Percentiles rank a stretch among this genome's conserved stretches.
Evolutionary conservation across 331 rosid genomes (phyloP).

Genomic region (Erythrophleum ivorense): DNA sequence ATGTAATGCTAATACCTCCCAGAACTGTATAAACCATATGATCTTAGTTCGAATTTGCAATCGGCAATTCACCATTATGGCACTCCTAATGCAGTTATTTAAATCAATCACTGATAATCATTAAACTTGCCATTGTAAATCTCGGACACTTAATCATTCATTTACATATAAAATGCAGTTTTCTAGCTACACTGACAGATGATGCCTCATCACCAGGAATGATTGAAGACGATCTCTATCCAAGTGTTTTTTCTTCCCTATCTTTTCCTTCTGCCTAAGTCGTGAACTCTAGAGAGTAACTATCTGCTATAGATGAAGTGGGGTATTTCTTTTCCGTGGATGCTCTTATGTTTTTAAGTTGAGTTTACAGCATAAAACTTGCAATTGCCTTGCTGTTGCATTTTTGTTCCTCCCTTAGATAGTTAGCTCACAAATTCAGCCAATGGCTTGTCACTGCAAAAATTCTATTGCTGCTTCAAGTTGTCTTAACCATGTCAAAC

Average conservation of each 20-base stretch:
- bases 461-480: not conserved
- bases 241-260: conserved; percentile 2
- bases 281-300: conserved; percentile 34
- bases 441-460: no score
- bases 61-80: not conserved
- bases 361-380: conserved; percentile 44
- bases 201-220: conserved; percentile 12
- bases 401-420: not conserved
- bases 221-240: conserved; percentile 5
- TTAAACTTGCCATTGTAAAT: not conserved
- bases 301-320: not conserved
- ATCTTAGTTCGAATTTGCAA: not conserved
- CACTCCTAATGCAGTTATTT: not conserved
- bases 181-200: not conserved
- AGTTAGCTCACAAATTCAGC: conserved; percentile 42
- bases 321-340: not conserved
- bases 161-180: not conserved
- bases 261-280: conserved; percentile 7
- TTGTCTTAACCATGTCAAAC: not conserved
- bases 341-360: conserved; percentile 12
- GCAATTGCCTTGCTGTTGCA: conserved; percentile 51
- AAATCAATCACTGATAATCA: not conserved
- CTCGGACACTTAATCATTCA: not conserved
- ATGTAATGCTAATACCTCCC: not conserved
- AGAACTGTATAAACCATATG: not conserved